A percentile compares a stretch with the other conserved stretches of the same genome.
Evolutionary conservation across 2,329 filamentous ascomycete species (phyloP).

Genomic region (Botrytis pseudocinerea): DNA sequence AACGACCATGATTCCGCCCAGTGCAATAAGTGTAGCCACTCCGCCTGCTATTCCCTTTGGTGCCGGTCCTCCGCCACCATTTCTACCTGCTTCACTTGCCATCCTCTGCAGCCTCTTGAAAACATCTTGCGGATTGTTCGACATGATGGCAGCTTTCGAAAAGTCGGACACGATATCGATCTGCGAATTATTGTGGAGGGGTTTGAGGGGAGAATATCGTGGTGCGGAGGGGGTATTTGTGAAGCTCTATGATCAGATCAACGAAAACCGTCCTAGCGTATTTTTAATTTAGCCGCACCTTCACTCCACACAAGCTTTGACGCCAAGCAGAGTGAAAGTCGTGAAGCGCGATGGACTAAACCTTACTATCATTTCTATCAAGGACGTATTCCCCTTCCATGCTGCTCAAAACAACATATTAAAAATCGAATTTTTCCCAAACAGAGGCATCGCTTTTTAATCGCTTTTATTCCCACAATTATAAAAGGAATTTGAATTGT

Average conservation of each 20-base stretch:
- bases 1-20: constrained; percentile 55
- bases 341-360: constrained; percentile 20
- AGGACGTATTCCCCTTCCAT: background rate
- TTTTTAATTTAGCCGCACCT: constrained; percentile 22
- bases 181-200: constrained; percentile 13
- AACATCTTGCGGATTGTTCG: constrained; percentile 61
- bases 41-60: constrained; percentile 56
- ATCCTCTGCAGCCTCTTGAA: constrained; percentile 63
- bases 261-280: constrained; percentile 23
- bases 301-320: constrained; percentile 24
- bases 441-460: background rate
- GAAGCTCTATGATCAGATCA: constrained; percentile 17
- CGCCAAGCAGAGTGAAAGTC: constrained; percentile 4
- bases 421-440: background rate
- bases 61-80: constrained; percentile 44
- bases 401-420: constrained; percentile 1
- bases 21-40: constrained; percentile 52
- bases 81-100: constrained; percentile 55
- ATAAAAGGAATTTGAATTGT: constrained; percentile 17
- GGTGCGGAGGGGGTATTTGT: background rate
- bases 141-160: constrained; percentile 34
- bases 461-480: background rate
- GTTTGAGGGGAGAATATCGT: background rate
- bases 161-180: background rate
- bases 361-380: background rate